A percentile compares a stretch with the other conserved stretches of the same genome.
Evolutionary conservation across 306 rosid species (phyloP).

Genomic region (Trichosanthes cucumerina): DNA sequence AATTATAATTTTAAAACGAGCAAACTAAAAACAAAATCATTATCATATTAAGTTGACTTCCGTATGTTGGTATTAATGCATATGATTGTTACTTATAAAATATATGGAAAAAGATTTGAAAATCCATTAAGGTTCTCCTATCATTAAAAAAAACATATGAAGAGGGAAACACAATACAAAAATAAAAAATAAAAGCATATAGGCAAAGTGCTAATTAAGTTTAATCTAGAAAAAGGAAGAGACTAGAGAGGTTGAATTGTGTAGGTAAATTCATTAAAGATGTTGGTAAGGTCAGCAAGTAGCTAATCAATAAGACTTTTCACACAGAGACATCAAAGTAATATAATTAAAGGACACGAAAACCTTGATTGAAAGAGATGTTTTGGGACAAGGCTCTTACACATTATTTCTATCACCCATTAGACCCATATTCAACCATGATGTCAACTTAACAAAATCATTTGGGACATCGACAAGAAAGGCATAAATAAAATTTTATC

Average conservation of each 20-base stretch:
- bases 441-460: constrained; percentile 10
- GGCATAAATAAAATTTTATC: neutral
- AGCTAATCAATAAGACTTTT: neutral
- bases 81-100: neutral
- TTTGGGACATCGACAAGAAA: constrained; percentile 10
- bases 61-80: no score
- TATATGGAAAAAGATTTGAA: neutral
- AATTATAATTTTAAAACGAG: neutral
- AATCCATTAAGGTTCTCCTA: no score
- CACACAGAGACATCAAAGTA: neutral
- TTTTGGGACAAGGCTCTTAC: neutral
- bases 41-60: no score
- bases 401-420: neutral
- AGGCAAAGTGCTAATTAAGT: neutral
- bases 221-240: neutral
- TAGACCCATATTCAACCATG: constrained; percentile 6
- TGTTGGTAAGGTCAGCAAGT: neutral
- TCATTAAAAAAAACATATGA: neutral
- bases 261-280: neutral
- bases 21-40: neutral
- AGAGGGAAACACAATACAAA: neutral
- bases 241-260: neutral
- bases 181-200: neutral
- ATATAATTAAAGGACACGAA: neutral
- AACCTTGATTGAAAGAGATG: constrained; percentile 6